A percentile compares a stretch with the other conserved stretches of the same genome.
Evolutionary conservation across 2,329 filamentous ascomycete genomes (phyloP).

Genomic region (Claviceps sorghi): DNA sequence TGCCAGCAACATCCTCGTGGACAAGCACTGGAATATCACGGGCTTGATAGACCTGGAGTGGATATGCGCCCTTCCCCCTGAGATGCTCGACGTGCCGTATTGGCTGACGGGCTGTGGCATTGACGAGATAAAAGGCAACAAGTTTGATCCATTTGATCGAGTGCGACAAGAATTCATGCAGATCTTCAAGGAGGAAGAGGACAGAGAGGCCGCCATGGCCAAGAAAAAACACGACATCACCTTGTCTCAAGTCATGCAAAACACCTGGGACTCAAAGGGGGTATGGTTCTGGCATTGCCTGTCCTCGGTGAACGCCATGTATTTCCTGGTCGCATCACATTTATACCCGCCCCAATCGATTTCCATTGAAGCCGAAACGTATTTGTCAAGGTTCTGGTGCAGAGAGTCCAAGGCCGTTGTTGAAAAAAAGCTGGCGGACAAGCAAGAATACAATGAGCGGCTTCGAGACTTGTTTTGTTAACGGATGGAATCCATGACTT

Average conservation of each 20-base stretch:
- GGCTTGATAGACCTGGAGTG: too few relatives aligned
- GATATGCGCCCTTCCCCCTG: too few relatives aligned
- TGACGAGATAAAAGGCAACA: too few relatives aligned
- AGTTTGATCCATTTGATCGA: neutral
- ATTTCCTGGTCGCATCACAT: neutral
- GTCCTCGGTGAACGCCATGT: neutral
- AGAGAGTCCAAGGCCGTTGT: neutral
- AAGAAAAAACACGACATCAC: neutral
- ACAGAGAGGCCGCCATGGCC: neutral
- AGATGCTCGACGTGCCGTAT: too few relatives aligned
- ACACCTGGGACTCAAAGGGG: neutral
- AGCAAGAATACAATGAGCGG: neutral
- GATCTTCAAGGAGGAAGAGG: neutral
- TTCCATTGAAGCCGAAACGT: neutral
- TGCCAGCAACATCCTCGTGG: conserved; percentile 12
- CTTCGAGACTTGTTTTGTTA: neutral
- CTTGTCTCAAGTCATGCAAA: neutral
- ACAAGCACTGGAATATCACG: too few relatives aligned
- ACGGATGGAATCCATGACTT: neutral
- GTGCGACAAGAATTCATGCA: neutral
- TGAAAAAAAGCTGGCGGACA: neutral
- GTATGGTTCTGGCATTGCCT: neutral
- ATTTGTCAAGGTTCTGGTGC: neutral
- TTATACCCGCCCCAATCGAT: neutral
- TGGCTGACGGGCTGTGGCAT: too few relatives aligned